phyloP scores from a whole-genome alignment of 257 asterid species.

The Solanum habrochaites region DNA sequence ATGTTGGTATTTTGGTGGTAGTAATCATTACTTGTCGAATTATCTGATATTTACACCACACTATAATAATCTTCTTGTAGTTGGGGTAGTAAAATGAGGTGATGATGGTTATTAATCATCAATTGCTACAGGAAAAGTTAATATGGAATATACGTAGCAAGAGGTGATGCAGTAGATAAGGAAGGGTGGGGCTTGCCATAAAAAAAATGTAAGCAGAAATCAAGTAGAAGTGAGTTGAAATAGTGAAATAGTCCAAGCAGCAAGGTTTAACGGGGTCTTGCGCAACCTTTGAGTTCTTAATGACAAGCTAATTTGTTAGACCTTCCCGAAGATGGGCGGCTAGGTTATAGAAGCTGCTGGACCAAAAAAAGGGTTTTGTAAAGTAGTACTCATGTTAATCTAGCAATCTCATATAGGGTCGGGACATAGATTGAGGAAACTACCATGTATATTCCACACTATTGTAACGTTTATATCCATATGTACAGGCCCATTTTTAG shows the following conservation, averaged over 20 bases:
- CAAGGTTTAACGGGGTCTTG: no score
- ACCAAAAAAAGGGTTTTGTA: not conserved
- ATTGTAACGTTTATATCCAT: no score
- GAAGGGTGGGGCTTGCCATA: no score
- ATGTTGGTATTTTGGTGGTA: not conserved
- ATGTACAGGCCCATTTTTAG: rapidly evolving
- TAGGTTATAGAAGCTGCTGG: not conserved
- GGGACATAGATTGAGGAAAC: not conserved
- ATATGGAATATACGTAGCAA: no score
- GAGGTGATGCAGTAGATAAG: no score
- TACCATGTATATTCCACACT: no score
- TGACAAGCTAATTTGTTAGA: no score
- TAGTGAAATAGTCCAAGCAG: no score
- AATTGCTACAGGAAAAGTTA: no score
- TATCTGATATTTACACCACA: not conserved
- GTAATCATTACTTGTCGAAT: not conserved
- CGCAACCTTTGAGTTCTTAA: no score
- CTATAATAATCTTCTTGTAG: not conserved
- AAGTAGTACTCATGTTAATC: not conserved
- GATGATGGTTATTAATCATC: not conserved
- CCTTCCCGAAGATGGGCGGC: not conserved
- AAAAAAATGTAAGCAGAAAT: no score
- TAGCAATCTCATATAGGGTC: not conserved
- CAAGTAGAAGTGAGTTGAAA: no score
- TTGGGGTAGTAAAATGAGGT: not conserved